These are phyloP conservation scores for Glaciozyma martinii DNA, from an alignment of 768 basidiomycete species.

Conservation along the genomic window DNA sequence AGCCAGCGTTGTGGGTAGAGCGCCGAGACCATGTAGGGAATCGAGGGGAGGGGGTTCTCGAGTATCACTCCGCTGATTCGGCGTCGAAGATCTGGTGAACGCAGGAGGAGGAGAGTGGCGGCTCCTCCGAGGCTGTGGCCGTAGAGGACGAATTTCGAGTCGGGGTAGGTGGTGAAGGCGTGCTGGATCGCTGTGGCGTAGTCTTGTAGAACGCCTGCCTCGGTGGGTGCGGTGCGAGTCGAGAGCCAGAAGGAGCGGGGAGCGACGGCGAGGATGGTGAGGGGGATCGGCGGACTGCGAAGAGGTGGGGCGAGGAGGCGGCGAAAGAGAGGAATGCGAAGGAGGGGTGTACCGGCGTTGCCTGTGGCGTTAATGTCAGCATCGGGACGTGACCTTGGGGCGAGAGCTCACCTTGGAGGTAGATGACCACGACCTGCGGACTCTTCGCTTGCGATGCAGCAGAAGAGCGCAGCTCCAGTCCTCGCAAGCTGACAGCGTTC, in stretches of 20 bases:
- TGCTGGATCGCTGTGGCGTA: conserved; percentile 36
- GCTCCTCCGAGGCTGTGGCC: conserved; percentile 50
- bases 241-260: conserved; percentile 52
- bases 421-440: conserved; percentile 36
- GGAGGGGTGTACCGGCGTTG: conserved; percentile 49
- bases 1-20: conserved; percentile 48
- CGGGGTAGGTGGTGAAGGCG: not conserved
- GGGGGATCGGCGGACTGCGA: not conserved
- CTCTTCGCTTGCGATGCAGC: not conserved
- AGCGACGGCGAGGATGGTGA: conserved; percentile 43
- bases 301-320: conserved; percentile 17
- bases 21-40: conserved; percentile 46
- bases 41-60: conserved; percentile 49
- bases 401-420: conserved; percentile 39
- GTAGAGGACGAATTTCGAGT: conserved; percentile 25
- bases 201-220: conserved; percentile 43
- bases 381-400: too few species aligned
- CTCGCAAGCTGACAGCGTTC: conserved; percentile 31
- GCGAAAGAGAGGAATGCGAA: conserved; percentile 46
- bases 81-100: not conserved
- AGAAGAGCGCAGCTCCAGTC: conserved; percentile 33
- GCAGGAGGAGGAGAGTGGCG: conserved; percentile 36
- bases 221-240: conserved; percentile 41
- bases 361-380: conserved; percentile 36
- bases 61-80: conserved; percentile 43